A percentile compares a stretch with the other conserved stretches of the same genome.
Conservation (phyloP, 2,329 filamentous ascomycete species). For the Leptographium lundbergii region DNA sequence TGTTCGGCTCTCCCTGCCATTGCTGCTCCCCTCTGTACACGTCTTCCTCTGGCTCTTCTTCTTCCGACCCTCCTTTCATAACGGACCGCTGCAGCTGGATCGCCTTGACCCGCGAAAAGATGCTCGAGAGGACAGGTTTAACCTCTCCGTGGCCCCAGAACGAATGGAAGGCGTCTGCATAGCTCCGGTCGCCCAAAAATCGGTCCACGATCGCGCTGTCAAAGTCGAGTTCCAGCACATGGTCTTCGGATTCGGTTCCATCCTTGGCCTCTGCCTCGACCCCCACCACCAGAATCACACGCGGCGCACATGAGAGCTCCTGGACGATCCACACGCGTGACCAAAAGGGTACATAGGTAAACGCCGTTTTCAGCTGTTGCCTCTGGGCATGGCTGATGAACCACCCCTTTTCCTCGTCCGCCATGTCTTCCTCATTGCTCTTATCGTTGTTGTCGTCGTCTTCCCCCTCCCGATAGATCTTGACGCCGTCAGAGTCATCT, state of each 20-base stretch:
- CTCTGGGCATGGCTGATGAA: neutral
- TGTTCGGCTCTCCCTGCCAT: neutral
- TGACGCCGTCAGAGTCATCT: neutral
- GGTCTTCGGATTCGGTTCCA: neutral
- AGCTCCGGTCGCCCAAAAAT: constrained; percentile 1
- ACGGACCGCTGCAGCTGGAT: constrained; percentile 1
- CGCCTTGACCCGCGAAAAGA: neutral
- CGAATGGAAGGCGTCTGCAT: constrained; percentile 2
- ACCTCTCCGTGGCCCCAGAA: constrained; percentile 2
- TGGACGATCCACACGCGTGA: constrained; percentile 10
- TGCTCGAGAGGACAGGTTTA: neutral
- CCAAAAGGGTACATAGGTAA: constrained; percentile 1
- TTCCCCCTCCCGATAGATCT: neutral
- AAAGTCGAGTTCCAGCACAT: constrained; percentile 3
- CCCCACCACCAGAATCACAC: constrained; percentile 1
- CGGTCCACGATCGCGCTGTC: constrained; percentile 4
- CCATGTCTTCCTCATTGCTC: neutral
- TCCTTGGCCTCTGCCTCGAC: neutral
- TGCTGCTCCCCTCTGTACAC: neutral
- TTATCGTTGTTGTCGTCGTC: neutral
- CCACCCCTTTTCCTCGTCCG: neutral
- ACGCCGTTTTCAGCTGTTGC: neutral
- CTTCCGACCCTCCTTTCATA: too few relatives aligned
- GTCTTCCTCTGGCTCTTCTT: neutral
- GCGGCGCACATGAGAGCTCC: constrained; percentile 8